phyloP scores from a whole-genome alignment of 208 protist genomes.

The Leishmania lainsoni region DNA sequence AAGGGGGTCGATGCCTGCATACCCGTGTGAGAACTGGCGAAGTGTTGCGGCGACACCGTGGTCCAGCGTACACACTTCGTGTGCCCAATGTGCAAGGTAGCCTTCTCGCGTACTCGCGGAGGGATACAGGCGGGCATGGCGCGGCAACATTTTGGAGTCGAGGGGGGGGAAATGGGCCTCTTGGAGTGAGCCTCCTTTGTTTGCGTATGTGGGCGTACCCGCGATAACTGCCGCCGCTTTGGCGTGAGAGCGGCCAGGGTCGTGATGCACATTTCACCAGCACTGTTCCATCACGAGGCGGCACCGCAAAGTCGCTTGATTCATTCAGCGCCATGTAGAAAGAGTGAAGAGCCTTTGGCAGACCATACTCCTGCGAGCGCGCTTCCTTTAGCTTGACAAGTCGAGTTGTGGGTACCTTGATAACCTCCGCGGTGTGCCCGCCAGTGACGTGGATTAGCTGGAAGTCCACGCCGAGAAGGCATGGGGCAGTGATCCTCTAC shows the following conservation, averaged over 20 bases:
- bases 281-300: not conserved
- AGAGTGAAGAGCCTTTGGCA: not conserved
- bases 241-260: not conserved
- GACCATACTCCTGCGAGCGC: not conserved
- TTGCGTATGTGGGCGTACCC: not conserved
- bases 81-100: too few relatives aligned
- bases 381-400: not conserved
- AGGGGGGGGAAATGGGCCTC: not conserved
- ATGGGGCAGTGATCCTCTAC: not conserved
- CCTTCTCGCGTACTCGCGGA: not conserved
- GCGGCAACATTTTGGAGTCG: not conserved
- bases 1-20: too few relatives aligned
- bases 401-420: not conserved
- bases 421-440: not conserved
- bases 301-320: not conserved
- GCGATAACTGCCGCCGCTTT: not conserved
- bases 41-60: too few relatives aligned
- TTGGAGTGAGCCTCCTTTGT: not conserved
- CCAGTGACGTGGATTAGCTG: not conserved
- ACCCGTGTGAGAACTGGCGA: not conserved
- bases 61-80: too few relatives aligned
- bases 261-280: not conserved
- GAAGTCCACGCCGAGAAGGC: not conserved
- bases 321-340: not conserved
- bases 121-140: not conserved